phyloP scores from a whole-genome alignment of 352 stramenopile species.

The Phytophthora pisi region DNA sequence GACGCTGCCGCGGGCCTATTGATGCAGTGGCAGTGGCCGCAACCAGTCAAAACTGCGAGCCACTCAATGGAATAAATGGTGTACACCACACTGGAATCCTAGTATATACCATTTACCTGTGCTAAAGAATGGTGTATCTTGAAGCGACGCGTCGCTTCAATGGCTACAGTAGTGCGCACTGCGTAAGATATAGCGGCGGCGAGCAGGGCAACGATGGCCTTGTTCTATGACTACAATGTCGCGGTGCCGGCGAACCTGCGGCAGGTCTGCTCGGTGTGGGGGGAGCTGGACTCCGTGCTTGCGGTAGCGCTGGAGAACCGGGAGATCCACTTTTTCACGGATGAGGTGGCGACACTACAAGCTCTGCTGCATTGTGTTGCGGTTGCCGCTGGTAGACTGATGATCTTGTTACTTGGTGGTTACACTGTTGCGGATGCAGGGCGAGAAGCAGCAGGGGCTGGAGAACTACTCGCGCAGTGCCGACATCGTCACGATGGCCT shows the following conservation, averaged over 20 bases:
- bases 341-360: conserved; percentile 59
- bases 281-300: conserved; percentile 81
- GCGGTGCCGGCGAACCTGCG: conserved; percentile 67
- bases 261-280: conserved; percentile 83
- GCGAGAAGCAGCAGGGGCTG: conserved; percentile 65
- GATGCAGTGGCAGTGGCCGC: conserved; percentile 11
- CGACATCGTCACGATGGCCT: conserved; percentile 84
- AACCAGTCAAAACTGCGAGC: conserved; percentile 35
- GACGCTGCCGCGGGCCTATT: conserved; percentile 10
- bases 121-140: conserved; percentile 18
- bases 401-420: neutral
- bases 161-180: neutral
- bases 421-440: conserved; percentile 28
- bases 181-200: conserved; percentile 9
- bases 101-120: neutral
- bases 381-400: neutral
- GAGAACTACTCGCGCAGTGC: conserved; percentile 65
- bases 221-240: conserved; percentile 88
- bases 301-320: conserved; percentile 83
- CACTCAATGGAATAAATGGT: neutral
- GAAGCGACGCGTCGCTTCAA: conserved; percentile 26
- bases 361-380: neutral
- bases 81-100: neutral
- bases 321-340: conserved; percentile 90
- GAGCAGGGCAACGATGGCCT: conserved; percentile 32